Evolutionary conservation across 495 filamentous ascomycete species (phyloP).

Genomic region (Rostrohypoxylon terebratum): DNA sequence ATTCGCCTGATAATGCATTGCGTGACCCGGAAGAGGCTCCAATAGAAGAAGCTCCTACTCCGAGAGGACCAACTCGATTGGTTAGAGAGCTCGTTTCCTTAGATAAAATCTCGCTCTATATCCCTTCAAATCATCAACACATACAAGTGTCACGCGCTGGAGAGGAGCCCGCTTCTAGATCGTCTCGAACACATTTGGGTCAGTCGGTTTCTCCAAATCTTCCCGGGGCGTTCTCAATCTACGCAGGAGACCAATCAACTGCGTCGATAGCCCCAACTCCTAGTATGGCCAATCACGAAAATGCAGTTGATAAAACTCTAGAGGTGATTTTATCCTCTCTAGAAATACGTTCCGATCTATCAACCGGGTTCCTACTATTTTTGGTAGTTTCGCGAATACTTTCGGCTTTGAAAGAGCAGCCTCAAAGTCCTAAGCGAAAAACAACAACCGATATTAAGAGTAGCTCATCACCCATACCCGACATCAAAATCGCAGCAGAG

Average conservation of each 20-base stretch:
- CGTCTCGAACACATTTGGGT: constrained; percentile 24
- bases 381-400: constrained; percentile 69
- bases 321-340: constrained; percentile 69
- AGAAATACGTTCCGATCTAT: constrained; percentile 72
- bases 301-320: constrained; percentile 52
- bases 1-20: constrained; percentile 10
- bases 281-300: constrained; percentile 12
- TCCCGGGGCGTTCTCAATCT: constrained; percentile 68
- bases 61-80: constrained; percentile 60
- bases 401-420: constrained; percentile 53
- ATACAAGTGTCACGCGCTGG: constrained; percentile 44
- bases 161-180: constrained; percentile 35
- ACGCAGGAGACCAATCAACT: constrained; percentile 50
- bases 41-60: constrained; percentile 55
- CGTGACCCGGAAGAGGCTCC: constrained; percentile 18
- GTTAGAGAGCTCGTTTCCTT: constrained; percentile 62
- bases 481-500: constrained; percentile 65
- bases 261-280: constrained; percentile 36
- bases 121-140: constrained; percentile 57
- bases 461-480: constrained; percentile 46
- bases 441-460: constrained; percentile 36
- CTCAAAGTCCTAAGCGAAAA: constrained; percentile 45
- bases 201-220: constrained; percentile 60
- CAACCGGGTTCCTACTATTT: constrained; percentile 72
- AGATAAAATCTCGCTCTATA: constrained; percentile 56